Percentiles rank a stretch among this genome's conserved stretches.
Conservation (phyloP, 306 rosid species). For the Prinsepia uniflora region DNA sequence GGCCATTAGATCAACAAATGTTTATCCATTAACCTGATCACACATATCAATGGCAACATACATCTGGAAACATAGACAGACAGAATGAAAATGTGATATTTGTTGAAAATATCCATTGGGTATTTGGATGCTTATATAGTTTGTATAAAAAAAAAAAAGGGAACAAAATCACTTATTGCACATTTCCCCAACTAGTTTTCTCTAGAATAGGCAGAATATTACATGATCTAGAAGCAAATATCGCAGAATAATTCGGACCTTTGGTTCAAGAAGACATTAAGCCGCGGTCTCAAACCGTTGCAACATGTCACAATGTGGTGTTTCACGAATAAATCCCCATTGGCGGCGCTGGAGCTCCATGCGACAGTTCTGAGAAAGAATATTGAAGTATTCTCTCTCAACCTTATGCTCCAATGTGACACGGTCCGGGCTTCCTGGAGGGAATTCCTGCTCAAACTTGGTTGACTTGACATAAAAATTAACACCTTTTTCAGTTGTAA, state of each 20-base stretch:
- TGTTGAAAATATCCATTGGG: no score
- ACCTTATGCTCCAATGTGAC: constrained; percentile 42
- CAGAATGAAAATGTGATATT: background rate
- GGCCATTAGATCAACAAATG: background rate
- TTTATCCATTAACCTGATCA: background rate
- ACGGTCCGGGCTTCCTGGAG: constrained; percentile 40
- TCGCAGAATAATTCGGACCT: constrained; percentile 38
- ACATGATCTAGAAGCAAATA: constrained; percentile 37
- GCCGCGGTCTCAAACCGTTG: constrained; percentile 44
- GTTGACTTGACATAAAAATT: constrained; percentile 75
- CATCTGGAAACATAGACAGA: background rate
- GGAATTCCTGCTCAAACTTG: constrained; percentile 66
- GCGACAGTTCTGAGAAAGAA: constrained; percentile 76
- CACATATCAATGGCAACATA: background rate
- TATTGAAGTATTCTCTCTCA: constrained; percentile 68
- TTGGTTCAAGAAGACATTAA: constrained; percentile 28
- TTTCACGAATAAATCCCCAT: constrained; percentile 88
- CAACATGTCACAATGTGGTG: constrained; percentile 85
- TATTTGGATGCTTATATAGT: constrained; percentile 7
- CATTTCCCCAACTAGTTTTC: constrained; percentile 29
- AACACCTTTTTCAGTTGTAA: constrained; percentile 64
- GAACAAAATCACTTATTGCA: constrained; percentile 35
- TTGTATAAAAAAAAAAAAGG: background rate
- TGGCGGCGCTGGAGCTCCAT: constrained; percentile 83
- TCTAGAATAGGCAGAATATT: constrained; percentile 23